phyloP scores from a whole-genome alignment of 441 rosid genomes.

The Rhodomyrtus psidioides region DNA sequence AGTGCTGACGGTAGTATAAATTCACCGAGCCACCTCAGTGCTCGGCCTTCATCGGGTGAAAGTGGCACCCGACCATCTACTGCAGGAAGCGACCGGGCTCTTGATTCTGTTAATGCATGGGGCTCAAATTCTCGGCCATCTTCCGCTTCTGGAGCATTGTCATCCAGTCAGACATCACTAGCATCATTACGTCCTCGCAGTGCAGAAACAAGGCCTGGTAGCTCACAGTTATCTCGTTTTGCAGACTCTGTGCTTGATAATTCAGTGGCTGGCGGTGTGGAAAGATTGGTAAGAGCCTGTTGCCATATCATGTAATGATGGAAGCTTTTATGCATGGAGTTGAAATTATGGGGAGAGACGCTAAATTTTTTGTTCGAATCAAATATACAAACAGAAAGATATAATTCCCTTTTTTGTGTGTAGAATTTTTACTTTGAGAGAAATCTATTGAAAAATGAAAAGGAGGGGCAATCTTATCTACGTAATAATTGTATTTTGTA shows the following conservation, averaged over 20 bases:
- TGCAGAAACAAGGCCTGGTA: conserved; percentile 98
- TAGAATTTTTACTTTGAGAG: neutral
- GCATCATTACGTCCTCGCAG: conserved; percentile 81
- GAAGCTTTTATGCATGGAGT: neutral
- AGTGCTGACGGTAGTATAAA: conserved; percentile 62
- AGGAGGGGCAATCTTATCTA: neutral
- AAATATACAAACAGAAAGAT: neutral
- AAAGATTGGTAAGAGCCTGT: conserved; percentile 53
- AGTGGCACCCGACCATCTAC: conserved; percentile 92
- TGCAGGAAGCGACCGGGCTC: conserved; percentile 75
- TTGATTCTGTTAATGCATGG: conserved; percentile 61
- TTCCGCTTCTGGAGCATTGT: conserved; percentile 81
- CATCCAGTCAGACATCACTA: conserved; percentile 67
- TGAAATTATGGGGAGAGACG: neutral
- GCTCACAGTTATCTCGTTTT: conserved; percentile 95
- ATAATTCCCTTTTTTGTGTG: neutral
- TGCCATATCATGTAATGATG: neutral
- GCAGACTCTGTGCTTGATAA: conserved; percentile 72
- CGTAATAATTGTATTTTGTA: neutral
- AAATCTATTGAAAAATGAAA: neutral
- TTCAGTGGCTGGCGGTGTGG: conserved; percentile 42
- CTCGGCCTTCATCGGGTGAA: conserved; percentile 96
- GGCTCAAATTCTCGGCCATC: conserved; percentile 88
- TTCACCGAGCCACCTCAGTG: conserved; percentile 78
- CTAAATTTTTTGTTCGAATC: neutral